phyloP scores from a whole-genome alignment of 768 basidiomycete genomes.

The Trametes gibbosa region DNA sequence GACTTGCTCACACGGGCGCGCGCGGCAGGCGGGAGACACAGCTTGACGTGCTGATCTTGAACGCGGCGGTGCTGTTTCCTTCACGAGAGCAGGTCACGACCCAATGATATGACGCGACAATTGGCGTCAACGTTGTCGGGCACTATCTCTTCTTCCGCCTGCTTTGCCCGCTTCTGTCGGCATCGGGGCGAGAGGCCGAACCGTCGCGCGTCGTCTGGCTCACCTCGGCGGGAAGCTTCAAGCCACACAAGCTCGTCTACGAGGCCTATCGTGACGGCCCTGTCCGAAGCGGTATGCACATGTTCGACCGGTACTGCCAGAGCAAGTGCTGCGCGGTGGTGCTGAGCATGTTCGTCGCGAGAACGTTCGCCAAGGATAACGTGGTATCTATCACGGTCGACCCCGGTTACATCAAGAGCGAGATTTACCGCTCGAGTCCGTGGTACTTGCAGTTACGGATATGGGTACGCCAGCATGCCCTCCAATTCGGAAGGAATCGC shows the following conservation, averaged over 20 bases:
- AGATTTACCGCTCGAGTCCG: conserved; percentile 30
- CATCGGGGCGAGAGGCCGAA: conserved; percentile 38
- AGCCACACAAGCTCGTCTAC: conserved; percentile 34
- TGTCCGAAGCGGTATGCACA: conserved; percentile 12
- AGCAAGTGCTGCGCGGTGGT: conserved; percentile 47
- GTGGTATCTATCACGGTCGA: conserved; percentile 46
- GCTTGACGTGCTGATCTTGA: conserved; percentile 49
- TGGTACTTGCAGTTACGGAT: conserved; percentile 38
- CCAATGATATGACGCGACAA: conserved; percentile 52
- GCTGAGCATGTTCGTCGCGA: conserved; percentile 42
- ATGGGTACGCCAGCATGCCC: conserved; percentile 26
- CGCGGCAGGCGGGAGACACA: conserved; percentile 38
- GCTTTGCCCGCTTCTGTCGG: conserved; percentile 43
- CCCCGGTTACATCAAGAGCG: conserved; percentile 36
- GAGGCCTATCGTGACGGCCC: conserved; percentile 33
- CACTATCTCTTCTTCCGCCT: conserved; percentile 23
- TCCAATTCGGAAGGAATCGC: neutral
- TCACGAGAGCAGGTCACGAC: conserved; percentile 37
- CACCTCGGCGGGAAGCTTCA: conserved; percentile 37
- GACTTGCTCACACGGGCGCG: neutral
- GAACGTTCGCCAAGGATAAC: conserved; percentile 38
- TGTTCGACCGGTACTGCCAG: conserved; percentile 21
- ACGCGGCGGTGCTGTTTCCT: conserved; percentile 46
- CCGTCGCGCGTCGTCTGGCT: conserved; percentile 49
- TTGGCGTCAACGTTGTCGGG: conserved; percentile 55